These are phyloP conservation scores for Xylaria sp. DNA, from an alignment of 2,329 filamentous ascomycete genomes.

Conservation along the genomic window DNA sequence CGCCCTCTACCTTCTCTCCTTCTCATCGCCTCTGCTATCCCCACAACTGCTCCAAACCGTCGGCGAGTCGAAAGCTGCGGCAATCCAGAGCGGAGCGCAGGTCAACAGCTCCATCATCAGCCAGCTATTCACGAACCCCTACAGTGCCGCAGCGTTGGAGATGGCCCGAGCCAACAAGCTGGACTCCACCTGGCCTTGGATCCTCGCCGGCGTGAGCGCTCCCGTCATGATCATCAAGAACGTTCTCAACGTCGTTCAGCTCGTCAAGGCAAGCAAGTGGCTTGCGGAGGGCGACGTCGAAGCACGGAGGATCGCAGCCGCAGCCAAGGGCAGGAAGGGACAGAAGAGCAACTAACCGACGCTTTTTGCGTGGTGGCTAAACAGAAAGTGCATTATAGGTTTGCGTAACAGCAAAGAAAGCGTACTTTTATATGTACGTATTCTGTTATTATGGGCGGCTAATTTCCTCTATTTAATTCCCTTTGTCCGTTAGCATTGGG, in stretches of 20 bases:
- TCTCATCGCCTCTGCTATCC: conserved; percentile 89
- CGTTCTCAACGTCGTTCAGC: conserved; percentile 90
- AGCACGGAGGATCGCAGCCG: conserved; percentile 66
- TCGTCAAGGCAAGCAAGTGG: conserved; percentile 92
- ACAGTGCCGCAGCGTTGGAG: conserved; percentile 92
- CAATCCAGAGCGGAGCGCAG: conserved; percentile 73
- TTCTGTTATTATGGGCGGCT: conserved; percentile 16
- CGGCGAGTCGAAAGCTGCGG: conserved; percentile 62
- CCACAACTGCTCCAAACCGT: conserved; percentile 80
- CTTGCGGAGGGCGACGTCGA: conserved; percentile 89
- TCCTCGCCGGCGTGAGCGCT: conserved; percentile 81
- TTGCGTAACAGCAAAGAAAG: conserved; percentile 4
- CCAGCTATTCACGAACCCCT: conserved; percentile 86
- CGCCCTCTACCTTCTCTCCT: conserved; percentile 95
- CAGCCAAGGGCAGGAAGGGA: conserved; percentile 59
- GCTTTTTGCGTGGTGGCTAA: background rate
- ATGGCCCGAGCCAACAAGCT: conserved; percentile 94
- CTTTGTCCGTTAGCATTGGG: conserved; percentile 37
- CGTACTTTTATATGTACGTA: conserved; percentile 11
- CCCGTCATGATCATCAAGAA: conserved; percentile 94
- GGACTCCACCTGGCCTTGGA: conserved; percentile 74
- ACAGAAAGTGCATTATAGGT: background rate
- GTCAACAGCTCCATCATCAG: conserved; percentile 75
- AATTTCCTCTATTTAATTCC: conserved; percentile 9
- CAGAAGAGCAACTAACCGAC: conserved; percentile 37